Percentiles rank a stretch among this genome's conserved stretches.
Conservation (phyloP, 306 rosid genomes). For the Sophora flavescens region DNA sequence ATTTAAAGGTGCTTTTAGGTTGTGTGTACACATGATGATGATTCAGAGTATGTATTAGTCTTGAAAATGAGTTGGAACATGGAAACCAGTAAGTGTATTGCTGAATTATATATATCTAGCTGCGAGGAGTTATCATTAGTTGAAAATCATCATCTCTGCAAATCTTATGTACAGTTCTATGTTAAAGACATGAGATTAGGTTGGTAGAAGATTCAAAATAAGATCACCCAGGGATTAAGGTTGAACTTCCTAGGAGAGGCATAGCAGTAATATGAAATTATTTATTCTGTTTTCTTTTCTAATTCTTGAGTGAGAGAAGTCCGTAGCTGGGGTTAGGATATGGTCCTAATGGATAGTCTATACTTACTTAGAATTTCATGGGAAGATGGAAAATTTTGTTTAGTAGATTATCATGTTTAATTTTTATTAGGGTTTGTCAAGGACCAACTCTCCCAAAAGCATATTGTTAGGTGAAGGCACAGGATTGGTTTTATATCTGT, state of each 20-base stretch:
- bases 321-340: conserved; percentile 11
- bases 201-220: conserved; percentile 17
- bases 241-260: conserved; percentile 21
- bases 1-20: conserved; percentile 30
- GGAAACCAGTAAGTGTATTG: conserved; percentile 7
- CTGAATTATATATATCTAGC: not conserved
- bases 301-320: conserved; percentile 4
- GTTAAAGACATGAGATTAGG: not conserved
- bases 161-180: conserved; percentile 20
- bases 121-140: conserved; percentile 20
- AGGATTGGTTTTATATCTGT: not conserved
- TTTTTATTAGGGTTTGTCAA: conserved; percentile 6
- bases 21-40: conserved; percentile 3
- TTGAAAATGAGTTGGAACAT: conserved; percentile 33
- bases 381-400: conserved; percentile 22
- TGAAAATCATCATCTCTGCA: conserved; percentile 21
- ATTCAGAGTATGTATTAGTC: not conserved
- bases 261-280: not conserved
- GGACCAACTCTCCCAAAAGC: not conserved
- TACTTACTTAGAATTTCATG: conserved; percentile 23
- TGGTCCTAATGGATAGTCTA: conserved; percentile 28
- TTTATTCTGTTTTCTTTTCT: conserved; percentile 16
- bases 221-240: conserved; percentile 17
- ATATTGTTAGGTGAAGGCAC: not conserved
- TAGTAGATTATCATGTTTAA: not conserved